Conservation (phyloP, 805 yeast species). For the Jamesozyma lodderae region DNA sequence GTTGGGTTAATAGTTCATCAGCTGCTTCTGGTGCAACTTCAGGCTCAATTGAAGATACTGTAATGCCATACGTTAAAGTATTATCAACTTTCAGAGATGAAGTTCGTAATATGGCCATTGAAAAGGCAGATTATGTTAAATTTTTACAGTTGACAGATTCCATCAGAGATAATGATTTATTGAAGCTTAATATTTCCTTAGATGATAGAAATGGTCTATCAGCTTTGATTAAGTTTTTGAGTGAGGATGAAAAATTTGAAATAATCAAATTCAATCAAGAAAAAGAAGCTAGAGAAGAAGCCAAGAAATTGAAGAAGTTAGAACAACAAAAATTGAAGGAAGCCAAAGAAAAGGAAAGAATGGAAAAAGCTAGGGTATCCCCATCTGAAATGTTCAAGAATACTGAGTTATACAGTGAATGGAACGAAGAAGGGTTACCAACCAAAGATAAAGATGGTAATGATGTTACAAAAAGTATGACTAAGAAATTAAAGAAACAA, state of each 20-base stretch:
- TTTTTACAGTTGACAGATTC: slow-evolving; percentile 66
- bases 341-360: slow-evolving; percentile 52
- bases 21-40: slow-evolving; percentile 8
- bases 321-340: slow-evolving; percentile 49
- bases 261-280: slow-evolving; percentile 47
- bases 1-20: slow-evolving; percentile 55
- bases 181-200: slow-evolving; percentile 69
- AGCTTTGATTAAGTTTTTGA: slow-evolving; percentile 79
- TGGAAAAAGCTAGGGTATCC: slow-evolving; percentile 55
- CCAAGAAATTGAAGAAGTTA: slow-evolving; percentile 36
- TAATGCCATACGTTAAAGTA: slow-evolving; percentile 71
- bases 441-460: slow-evolving; percentile 66
- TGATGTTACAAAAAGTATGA: slow-evolving; percentile 75
- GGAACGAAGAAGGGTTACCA: slow-evolving; percentile 85
- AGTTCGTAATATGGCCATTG: slow-evolving; percentile 67
- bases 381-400: slow-evolving; percentile 71
- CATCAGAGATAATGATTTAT: slow-evolving; percentile 61
- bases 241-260: slow-evolving; percentile 57
- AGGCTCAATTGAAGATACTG: slow-evolving; percentile 49
- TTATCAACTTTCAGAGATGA: slow-evolving; percentile 74
- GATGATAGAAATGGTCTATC: slow-evolving; percentile 80
- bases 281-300: slow-evolving; percentile 39
- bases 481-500: slow-evolving; percentile 72
- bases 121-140: slow-evolving; percentile 39
- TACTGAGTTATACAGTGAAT: slow-evolving; percentile 48